Base-by-base conservation (phyloP, 1,284 basidiomycete species). In the Ceratobasidium sp. region DNA sequence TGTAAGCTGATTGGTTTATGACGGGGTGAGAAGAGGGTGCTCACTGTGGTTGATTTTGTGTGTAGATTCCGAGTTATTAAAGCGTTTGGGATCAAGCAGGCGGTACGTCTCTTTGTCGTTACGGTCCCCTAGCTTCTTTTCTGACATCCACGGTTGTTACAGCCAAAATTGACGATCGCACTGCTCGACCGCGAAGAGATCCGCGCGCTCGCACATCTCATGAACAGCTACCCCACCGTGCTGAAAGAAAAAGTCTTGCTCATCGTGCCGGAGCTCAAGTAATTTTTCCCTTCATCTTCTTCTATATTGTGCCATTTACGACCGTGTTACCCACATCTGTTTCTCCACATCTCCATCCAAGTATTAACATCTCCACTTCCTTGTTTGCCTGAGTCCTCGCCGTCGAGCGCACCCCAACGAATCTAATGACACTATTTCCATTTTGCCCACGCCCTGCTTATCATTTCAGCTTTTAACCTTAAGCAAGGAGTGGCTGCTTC, bases 131-230 rank as follows among this genome's bases (percentile, higher is more conserved):
- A 1, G 9, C 38, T 30, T 23, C 9, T 52, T 32, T 35, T 16
- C 66, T 35, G 63, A 58, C 21, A 3, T 23, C 16, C 38, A n/a
- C 4, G 63, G 23, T n/a, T 63, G n/a, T 62, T 73, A 64, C 73
- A 92, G 88, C 91, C 92, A 52, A 94, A 94, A 80, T 82, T 94
- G 75, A 94, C 94, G 0, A 94, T 96, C 76, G 83, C 87, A 1
- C 85, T 96, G 11, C 83, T 96, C 72, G 93, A 96, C 77, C 86
- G 90, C 76, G 94, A 95, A 73, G 94, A 96, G 78, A 84, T 96
- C 28, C 87, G 92, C 41, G 84, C 93, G 0, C 85, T 96, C 47
- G 91, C 92, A 9, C 92, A 95, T 79, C 84, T 96, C 66, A 92
- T 94, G 91, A 92, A 94, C 80, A 91, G 91, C 79, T 95, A 94